Evolutionary conservation across 495 filamentous ascomycete species (phyloP).

Genomic region (Penicillium flavigenum): DNA sequence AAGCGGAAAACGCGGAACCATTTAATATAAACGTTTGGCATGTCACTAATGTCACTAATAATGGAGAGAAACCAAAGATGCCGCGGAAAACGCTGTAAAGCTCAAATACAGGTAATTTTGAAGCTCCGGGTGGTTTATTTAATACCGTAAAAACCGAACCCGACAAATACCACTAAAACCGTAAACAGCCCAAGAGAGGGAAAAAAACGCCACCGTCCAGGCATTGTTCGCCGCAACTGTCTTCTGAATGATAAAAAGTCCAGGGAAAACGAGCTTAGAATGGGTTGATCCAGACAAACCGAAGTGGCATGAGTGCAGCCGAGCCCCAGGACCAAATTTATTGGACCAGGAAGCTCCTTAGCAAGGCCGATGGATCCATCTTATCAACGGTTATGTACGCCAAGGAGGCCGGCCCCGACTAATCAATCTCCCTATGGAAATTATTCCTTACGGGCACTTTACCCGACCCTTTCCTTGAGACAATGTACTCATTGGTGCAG

Average conservation of each 20-base stretch:
- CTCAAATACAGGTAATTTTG: not conserved
- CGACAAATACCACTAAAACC: not conserved
- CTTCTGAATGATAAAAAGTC: not conserved
- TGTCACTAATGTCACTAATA: not conserved
- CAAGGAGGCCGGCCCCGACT: conserved; percentile 1
- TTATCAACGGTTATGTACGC: not conserved
- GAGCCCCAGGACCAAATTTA: not conserved
- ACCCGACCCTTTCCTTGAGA: no score
- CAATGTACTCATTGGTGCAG: not conserved
- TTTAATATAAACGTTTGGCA: not conserved
- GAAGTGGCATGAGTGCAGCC: not conserved
- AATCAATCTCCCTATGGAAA: not conserved
- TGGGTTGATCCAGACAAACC: not conserved
- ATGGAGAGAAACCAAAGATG: not conserved
- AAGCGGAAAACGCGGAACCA: not conserved
- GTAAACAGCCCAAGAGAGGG: not conserved
- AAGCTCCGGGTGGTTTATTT: not conserved
- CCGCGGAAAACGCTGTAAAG: not conserved
- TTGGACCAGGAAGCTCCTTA: no score
- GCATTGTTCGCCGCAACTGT: not conserved
- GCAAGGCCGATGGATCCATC: not conserved
- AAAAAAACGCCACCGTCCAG: not conserved
- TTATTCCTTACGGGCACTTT: not conserved
- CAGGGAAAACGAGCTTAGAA: not conserved
- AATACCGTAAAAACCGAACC: not conserved